Base-by-base conservation (phyloP, 2,329 filamentous ascomycete genomes). In the Exophiala spinifera region DNA sequence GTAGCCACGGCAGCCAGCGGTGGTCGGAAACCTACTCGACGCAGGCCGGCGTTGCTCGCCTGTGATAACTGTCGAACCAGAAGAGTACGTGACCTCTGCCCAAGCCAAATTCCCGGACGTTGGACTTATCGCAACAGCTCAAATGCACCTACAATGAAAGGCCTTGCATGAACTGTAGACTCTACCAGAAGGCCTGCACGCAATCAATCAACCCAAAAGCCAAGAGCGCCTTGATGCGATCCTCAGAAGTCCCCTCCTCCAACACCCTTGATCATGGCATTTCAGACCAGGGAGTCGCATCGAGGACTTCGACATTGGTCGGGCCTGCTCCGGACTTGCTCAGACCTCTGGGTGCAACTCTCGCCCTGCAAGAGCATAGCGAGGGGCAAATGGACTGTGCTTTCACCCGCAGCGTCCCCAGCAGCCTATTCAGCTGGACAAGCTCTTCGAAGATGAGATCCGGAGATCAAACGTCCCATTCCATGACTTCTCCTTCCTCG, bases 71-170 rank as follows among this genome's bases (percentile, higher is more conserved):
- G 44, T 47, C 44, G 44, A 7, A 19, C 15, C 19, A 47, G 34
- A 34, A 47, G 44, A 47, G 44, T 47, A 47, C n/a, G 23, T 47
- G n/a, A 4, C 6, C 11, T 15, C 33, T 34, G 10, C 8, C 11
- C 7, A 15, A 5, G 10, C 14, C 44, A 14, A 15, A 20, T 47
- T 3, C 11, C 6, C 8, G 15, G 34, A 15, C 19, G 14, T n/a
- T 15, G 6, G 13, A 7, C 44, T 47, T 4, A 47, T 34, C 4
- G 6, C 15, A 31, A 11, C 21, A 47, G 44, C 44, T 47, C 11
- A 47, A 47, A 28, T 47, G 44, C 28, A 47, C 44, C 4, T 47
- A 47, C 15, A 47, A 47, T 15, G 44, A 47, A 28, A 28, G 44
- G 13, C 44, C 44, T 2, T 47, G 44, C 19, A 47, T 47, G 44